These are phyloP conservation scores for Taphrina deformans DNA, from an alignment of 1,139 yeast genomes.

Conservation along the genomic window DNA sequence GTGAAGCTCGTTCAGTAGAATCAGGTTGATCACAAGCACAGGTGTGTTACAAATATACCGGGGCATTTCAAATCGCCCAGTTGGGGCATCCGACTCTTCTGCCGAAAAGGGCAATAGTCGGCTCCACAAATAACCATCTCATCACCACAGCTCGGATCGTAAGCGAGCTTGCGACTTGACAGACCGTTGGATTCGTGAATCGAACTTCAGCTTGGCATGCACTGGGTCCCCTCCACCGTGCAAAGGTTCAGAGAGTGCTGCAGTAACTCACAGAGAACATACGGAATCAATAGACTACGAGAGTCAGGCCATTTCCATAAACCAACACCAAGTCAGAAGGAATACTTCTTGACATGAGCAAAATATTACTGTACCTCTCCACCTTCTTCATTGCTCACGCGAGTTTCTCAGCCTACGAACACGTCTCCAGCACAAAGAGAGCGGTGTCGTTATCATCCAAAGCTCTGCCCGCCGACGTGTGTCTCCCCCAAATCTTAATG, in stretches of 20 bases:
- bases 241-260: too few relatives aligned
- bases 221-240: too few relatives aligned
- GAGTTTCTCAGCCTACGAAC: conserved; percentile 24
- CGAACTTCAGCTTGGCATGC: too few relatives aligned
- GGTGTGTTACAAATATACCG: too few relatives aligned
- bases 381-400: conserved; percentile 29
- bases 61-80: background rate
- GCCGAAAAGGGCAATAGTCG: background rate
- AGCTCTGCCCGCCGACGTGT: conserved; percentile 21
- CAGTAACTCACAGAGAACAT: too few relatives aligned
- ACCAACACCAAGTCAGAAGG: too few relatives aligned
- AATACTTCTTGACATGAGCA: conserved; percentile 17
- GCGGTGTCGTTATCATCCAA: background rate
- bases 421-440: conserved; percentile 19
- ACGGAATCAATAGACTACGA: too few relatives aligned
- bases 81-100: background rate
- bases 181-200: background rate
- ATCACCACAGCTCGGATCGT: background rate
- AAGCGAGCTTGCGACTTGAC: background rate
- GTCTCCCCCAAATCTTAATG: background rate
- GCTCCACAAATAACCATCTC: background rate
- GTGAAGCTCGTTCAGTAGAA: too few relatives aligned
- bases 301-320: too few relatives aligned
- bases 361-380: background rate
- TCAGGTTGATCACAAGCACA: too few relatives aligned